Conservation (phyloP, 192 early-diverging fungal species). For the Coemansia sp. region DNA sequence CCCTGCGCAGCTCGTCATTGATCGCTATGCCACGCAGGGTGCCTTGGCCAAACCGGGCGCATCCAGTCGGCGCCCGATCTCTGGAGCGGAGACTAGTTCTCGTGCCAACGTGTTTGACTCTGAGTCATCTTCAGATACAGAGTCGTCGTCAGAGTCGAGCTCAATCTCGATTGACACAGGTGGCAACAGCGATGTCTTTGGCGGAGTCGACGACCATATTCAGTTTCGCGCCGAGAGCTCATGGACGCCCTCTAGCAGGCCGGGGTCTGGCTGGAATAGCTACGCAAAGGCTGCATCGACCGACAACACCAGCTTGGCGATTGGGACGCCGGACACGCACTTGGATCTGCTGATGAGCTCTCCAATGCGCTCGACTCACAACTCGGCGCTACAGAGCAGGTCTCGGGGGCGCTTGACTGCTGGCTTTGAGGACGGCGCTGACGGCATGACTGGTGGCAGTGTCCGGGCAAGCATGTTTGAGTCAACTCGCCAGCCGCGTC, state of each 20-base stretch:
- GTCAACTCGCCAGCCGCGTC: conserved; percentile 19
- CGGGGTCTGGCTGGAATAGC: conserved; percentile 13
- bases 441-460: background rate
- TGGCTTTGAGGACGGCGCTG: conserved; percentile 21
- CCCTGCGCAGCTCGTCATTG: conserved; percentile 32
- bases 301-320: conserved; percentile 1
- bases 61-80: background rate
- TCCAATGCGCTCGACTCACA: conserved; percentile 29
- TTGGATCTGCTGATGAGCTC: conserved; percentile 38
- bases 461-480: conserved; percentile 22
- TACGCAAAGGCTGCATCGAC: background rate
- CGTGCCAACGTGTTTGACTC: background rate
- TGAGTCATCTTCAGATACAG: background rate
- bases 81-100: background rate
- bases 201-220: conserved; percentile 17
- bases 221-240: conserved; percentile 1
- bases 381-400: conserved; percentile 8
- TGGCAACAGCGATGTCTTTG: conserved; percentile 19
- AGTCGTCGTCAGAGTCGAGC: conserved; percentile 10
- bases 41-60: background rate
- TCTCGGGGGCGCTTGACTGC: conserved; percentile 11
- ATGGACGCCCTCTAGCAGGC: conserved; percentile 10
- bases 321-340: conserved; percentile 19
- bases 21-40: conserved; percentile 1
- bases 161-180: conserved; percentile 28